Evolutionary conservation across 306 rosid genomes (phyloP), one percentile per base, ranked within the genome.

Genomic region (Urtica urens): DNA sequence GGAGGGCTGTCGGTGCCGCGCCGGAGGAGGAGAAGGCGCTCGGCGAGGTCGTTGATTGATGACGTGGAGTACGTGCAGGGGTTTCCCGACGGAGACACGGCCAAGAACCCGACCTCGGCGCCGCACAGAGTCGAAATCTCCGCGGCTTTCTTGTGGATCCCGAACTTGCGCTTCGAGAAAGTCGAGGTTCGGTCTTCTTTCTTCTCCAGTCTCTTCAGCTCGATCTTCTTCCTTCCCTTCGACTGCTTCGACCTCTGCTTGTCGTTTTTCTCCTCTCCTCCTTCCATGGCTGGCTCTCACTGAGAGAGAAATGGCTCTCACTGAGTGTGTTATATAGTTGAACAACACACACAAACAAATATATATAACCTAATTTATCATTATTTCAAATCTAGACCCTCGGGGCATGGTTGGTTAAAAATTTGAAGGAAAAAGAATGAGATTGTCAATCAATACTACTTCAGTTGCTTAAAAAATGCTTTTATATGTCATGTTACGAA

Each of bases 11-110:
- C 17, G 12, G 1, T n/a, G 23, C 22, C 9, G 0, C 8, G 6
- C 37, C 1, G 34, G 3, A 23, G 38, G 50, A 2, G 3, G 4
- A 46, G 6, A 33, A 46, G 29, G 15, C 50, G 46, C 22, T 63
- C 54, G 17, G 59, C 23, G 6, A 68, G 46, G 1, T 45, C 5
- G 3, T 73, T 68, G 0, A 68, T 23, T 1, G 65, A 63, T 1
- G 79, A 74, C 12, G 55, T 53, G 0, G 53, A 64, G n/a, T 49
- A 73, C 0, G 74, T 59, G 26, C 58, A 73, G 0, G 79, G 68
- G 19, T 68, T 68, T 0, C 79, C 75, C 1, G 71, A 38, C 0
- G 75, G 75, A 0, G 79, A 68, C n/a, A 63, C 63, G 3, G 60
- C 43, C 21, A 58, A 49, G 1, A 73, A 46, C 0, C 55, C 72